Percentiles rank a stretch among this genome's conserved stretches.
phyloP scores from a whole-genome alignment of 345 rosid species.

The Melaleuca quinquenervia region DNA sequence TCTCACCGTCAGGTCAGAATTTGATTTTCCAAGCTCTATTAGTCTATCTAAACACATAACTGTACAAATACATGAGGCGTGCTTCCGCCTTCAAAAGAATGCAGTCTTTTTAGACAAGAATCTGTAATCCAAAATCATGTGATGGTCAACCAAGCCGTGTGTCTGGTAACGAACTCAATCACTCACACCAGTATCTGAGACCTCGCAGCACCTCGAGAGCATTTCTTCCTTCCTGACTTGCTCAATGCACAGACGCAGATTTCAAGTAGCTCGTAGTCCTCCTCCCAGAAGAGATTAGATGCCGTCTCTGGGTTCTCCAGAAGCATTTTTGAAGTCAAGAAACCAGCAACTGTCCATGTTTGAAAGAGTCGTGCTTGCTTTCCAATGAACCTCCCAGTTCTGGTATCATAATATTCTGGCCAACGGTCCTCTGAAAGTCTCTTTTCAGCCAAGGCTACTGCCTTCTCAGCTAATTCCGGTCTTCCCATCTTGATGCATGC shows the following conservation, averaged over 20 bases:
- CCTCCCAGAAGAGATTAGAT: slow-evolving; percentile 74
- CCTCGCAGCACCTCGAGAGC: slow-evolving; percentile 85
- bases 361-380: slow-evolving; percentile 82
- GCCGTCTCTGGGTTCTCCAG: slow-evolving; percentile 80
- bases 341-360: slow-evolving; percentile 94
- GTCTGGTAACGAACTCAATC: not conserved
- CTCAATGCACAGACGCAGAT: slow-evolving; percentile 76
- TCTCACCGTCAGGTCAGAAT: not conserved
- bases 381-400: slow-evolving; percentile 79
- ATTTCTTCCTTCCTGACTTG: slow-evolving; percentile 73
- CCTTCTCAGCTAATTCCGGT: slow-evolving; percentile 69
- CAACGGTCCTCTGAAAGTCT: slow-evolving; percentile 62
- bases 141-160: not conserved
- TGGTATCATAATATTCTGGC: slow-evolving; percentile 94
- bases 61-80: not conserved
- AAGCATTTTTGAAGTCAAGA: slow-evolving; percentile 70
- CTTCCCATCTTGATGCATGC: slow-evolving; percentile 95
- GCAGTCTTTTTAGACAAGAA: not conserved
- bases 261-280: slow-evolving; percentile 88
- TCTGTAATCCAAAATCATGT: not conserved
- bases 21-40: not conserved
- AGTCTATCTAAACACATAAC: not conserved
- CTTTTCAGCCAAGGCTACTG: slow-evolving; percentile 71
- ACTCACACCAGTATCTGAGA: slow-evolving; percentile 77
- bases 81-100: not conserved